A percentile compares a stretch with the other conserved stretches of the same genome.
These are phyloP conservation scores for Nyctanthes arbortristis DNA, from an alignment of 257 asterid genomes.

Conservation along the genomic window DNA sequence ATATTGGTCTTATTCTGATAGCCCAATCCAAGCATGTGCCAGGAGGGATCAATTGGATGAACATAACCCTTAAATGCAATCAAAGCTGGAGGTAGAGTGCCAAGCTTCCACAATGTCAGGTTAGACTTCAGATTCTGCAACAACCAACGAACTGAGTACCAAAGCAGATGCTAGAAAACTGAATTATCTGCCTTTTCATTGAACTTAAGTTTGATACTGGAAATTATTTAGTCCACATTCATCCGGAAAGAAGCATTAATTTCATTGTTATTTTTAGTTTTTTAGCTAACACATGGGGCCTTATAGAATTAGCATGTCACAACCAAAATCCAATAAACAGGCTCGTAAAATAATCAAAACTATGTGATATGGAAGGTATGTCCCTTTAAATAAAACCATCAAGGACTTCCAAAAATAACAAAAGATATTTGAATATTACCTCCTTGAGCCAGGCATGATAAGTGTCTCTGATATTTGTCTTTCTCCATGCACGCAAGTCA, in stretches of 20 bases:
- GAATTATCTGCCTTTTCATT: background rate
- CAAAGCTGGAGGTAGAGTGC: slow-evolving; percentile 98
- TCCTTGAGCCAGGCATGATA: slow-evolving; percentile 94
- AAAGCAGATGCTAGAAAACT: background rate
- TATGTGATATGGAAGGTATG: no score
- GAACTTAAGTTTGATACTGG: background rate
- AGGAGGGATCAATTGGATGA: slow-evolving; percentile 84
- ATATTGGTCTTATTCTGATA: slow-evolving; percentile 82
- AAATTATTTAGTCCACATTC: background rate
- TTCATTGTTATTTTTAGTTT: no score
- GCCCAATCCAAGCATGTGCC: slow-evolving; percentile 99
- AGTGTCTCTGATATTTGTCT: slow-evolving; percentile 71
- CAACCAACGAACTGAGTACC: slow-evolving; percentile 15
- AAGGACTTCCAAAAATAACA: slow-evolving; percentile 8
- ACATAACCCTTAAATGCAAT: slow-evolving; percentile 91
- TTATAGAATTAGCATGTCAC: no score
- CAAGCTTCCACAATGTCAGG: slow-evolving; percentile 95
- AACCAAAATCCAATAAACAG: no score
- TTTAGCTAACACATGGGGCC: no score
- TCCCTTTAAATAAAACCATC: background rate
- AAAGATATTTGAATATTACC: slow-evolving; percentile 42
- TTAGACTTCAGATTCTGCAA: slow-evolving; percentile 94
- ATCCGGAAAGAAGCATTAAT: background rate
- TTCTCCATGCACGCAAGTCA: slow-evolving; percentile 83
- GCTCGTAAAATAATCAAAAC: no score